These are phyloP conservation scores for Saxispiralis lemnorum DNA, from an alignment of 495 filamentous ascomycete genomes.

Conservation along the genomic window DNA sequence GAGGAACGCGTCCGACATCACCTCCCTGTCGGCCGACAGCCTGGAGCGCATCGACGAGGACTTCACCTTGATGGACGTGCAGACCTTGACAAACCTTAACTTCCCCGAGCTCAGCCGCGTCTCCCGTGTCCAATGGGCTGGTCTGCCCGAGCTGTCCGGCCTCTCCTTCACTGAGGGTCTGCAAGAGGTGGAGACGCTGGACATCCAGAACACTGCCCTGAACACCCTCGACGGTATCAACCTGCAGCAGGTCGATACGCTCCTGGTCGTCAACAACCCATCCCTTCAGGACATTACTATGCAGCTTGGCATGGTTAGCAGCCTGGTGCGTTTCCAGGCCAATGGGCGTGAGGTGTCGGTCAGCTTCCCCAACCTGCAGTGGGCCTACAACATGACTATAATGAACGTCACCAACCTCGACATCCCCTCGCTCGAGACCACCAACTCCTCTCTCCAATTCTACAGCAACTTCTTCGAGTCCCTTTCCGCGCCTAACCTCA, in stretches of 20 bases:
- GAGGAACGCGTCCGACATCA: conserved; percentile 40
- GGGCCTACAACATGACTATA: conserved; percentile 72
- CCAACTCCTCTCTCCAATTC: conserved; percentile 70
- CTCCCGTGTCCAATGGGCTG: conserved; percentile 46
- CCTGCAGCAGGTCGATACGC: conserved; percentile 45
- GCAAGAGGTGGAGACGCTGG: conserved; percentile 40
- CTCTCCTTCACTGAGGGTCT: conserved; percentile 42
- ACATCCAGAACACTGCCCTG: conserved; percentile 71
- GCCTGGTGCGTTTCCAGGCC: conserved; percentile 41
- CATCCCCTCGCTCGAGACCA: conserved; percentile 55
- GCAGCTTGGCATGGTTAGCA: conserved; percentile 49
- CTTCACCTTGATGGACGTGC: conserved; percentile 50
- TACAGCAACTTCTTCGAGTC: conserved; percentile 56
- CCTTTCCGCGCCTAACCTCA: conserved; percentile 66
- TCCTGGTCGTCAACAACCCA: conserved; percentile 24
- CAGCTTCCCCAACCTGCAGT: conserved; percentile 55
- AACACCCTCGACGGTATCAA: conserved; percentile 59
- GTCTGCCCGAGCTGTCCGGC: conserved; percentile 50
- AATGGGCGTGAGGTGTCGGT: conserved; percentile 37
- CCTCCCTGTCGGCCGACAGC: conserved; percentile 32
- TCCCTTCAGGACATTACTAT: conserved; percentile 27
- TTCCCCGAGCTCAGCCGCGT: conserved; percentile 47
- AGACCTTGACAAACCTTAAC: conserved; percentile 42
- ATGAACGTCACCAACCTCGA: conserved; percentile 58
- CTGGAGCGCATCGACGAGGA: conserved; percentile 37